These are phyloP conservation scores for Tetragonia tetragonoides DNA, from an alignment of 148 eudicot genomes.

Conservation along the genomic window DNA sequence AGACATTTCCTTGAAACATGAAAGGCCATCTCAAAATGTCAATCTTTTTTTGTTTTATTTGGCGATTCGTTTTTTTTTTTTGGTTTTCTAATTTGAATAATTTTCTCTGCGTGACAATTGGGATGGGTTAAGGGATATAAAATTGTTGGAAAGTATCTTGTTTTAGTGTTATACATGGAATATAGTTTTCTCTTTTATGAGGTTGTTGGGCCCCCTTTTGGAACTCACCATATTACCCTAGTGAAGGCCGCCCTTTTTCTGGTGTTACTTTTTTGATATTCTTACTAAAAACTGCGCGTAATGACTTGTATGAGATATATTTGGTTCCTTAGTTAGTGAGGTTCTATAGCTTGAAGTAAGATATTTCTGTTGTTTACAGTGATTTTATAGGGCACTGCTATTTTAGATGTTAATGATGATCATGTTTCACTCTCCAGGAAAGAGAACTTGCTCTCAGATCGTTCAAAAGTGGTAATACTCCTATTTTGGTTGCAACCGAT, in stretches of 20 bases:
- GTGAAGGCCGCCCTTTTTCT: not conserved
- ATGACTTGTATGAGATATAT: not conserved
- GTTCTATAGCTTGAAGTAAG: not conserved
- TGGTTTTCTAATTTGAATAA: no score
- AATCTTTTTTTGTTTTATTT: no score
- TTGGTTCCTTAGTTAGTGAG: not conserved
- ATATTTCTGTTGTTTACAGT: not conserved
- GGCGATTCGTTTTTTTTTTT: no score
- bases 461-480: constrained; percentile 75
- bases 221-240: no score
- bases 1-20: no score
- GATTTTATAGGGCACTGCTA: not conserved
- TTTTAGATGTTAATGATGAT: not conserved
- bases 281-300: not conserved
- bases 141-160: no score
- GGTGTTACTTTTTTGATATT: not conserved
- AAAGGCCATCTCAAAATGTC: no score
- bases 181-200: no score
- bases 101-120: no score
- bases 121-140: no score
- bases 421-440: constrained; percentile 48
- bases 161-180: no score
- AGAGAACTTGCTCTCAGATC: constrained; percentile 78
- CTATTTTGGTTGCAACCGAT: constrained; percentile 85
- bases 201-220: no score